These are phyloP conservation scores for Blyttiomyces sp. DNA, from an alignment of 371 early-diverging fungal species.

Conservation along the genomic window DNA sequence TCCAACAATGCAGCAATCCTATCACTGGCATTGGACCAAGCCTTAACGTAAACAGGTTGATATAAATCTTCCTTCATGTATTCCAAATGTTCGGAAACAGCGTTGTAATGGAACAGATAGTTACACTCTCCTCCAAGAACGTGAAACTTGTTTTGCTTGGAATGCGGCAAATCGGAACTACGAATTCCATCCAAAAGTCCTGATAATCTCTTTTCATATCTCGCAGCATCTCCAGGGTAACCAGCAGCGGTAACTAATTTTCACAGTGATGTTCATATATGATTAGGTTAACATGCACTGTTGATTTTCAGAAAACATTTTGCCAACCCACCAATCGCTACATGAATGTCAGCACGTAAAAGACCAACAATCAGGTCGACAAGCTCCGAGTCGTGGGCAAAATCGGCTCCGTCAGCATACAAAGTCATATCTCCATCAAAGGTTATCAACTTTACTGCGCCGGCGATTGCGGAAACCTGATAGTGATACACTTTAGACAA, in stretches of 20 bases:
- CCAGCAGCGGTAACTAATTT: constrained; percentile 85
- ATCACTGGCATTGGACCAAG: constrained; percentile 27
- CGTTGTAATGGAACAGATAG: constrained; percentile 67
- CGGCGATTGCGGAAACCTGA: constrained; percentile 48
- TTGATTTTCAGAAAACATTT: too few relatives aligned
- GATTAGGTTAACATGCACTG: too few relatives aligned
- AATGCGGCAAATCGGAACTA: constrained; percentile 41
- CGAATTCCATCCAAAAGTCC: constrained; percentile 66
- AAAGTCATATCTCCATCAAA: constrained; percentile 88
- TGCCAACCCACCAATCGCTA: constrained; percentile 57
- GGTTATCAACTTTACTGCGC: constrained; percentile 55
- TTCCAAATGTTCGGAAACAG: constrained; percentile 49
- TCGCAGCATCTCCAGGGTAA: constrained; percentile 61
- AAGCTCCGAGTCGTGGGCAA: constrained; percentile 60
- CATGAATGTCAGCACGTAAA: constrained; percentile 55
- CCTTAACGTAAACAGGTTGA: constrained; percentile 23
- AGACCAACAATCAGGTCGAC: constrained; percentile 57
- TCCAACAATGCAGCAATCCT: constrained; percentile 62
- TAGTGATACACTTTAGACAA: too few relatives aligned
- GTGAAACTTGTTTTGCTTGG: constrained; percentile 57
- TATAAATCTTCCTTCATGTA: constrained; percentile 57
- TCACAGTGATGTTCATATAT: too few relatives aligned
- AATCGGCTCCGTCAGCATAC: constrained; percentile 80
- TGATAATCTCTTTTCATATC: constrained; percentile 68
- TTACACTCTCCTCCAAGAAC: constrained; percentile 65